Evolutionary conservation across 2,329 filamentous ascomycete species (phyloP), one percentile per base, ranked within the genome.

Genomic region (Cladobotryum protrusum): DNA sequence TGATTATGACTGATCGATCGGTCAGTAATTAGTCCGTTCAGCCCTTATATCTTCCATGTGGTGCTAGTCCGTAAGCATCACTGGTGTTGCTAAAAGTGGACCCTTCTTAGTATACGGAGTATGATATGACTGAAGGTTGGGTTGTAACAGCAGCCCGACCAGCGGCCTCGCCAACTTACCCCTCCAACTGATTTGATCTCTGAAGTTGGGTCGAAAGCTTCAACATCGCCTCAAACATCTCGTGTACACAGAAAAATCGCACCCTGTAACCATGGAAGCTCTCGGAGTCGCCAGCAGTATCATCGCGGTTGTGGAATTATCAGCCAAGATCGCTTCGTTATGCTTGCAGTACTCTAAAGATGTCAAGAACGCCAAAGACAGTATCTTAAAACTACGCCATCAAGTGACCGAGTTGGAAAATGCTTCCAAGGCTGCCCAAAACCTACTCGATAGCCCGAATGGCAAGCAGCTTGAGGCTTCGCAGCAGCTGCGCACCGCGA

Each of bases 271-370:
- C 19, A 57, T 55, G 53, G 66, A 69, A 49, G 61, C 52, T 43
- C 57, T 72, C 49, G 63, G 61, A 33, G 54, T 59, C 11, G 63
- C 62, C 17, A 62, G 66, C 54, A 71, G 61, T 57, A 58, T 70
- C 37, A 62, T 69, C 42, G 64, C 68, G 43, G 65, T 71, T 34
- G 52, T 69, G 37, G 62, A 72, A 46, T 51, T 72, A 47, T 67
- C 68, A 19, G 60, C 57, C 34, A 71, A 71, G 41, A 53, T 72
- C 43, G 49, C 54, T 13, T 58, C 58, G 43, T 52, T 65, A 8
- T 72, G 66, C 46, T 59, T 58, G 17, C 56, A 67, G 44, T 72
- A 72, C 54, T 68, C 59, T 5, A 54, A 57, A 45, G 57, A 63
- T 2, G 63, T 68, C 36, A 61, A 63, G 49, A 42, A 58, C 45